A percentile compares a stretch with the other conserved stretches of the same genome.
Evolutionary conservation across 2,329 filamentous ascomycete species (phyloP).

Genomic region (Trichophyton benhamiae): DNA sequence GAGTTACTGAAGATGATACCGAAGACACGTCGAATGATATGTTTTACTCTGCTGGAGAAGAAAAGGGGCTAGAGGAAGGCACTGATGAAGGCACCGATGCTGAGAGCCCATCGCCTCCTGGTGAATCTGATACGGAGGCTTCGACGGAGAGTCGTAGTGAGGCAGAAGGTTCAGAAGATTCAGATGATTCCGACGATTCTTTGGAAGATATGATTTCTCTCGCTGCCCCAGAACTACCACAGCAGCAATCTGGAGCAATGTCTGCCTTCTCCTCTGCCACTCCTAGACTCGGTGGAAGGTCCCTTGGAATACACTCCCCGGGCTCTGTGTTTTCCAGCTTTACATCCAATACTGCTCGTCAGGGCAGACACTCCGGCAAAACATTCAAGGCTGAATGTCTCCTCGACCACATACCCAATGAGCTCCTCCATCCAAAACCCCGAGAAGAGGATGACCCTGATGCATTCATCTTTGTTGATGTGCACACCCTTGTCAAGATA

Average conservation of each 20-base stretch:
- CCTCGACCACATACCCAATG: constrained; percentile 57
- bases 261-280: constrained; percentile 72
- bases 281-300: constrained; percentile 59
- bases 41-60: constrained; percentile 86
- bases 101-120: constrained; percentile 43
- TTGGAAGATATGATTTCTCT: constrained; percentile 90
- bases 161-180: constrained; percentile 74
- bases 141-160: constrained; percentile 50
- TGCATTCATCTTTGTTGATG: constrained; percentile 79
- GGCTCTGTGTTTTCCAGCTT: constrained; percentile 83
- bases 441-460: constrained; percentile 73
- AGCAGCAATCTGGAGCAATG: constrained; percentile 65
- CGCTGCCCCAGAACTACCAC: constrained; percentile 62
- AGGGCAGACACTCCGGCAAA: constrained; percentile 58
- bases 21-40: constrained; percentile 81
- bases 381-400: constrained; percentile 76
- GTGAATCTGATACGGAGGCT: constrained; percentile 48
- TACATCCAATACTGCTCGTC: constrained; percentile 69
- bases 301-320: constrained; percentile 63
- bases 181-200: constrained; percentile 72
- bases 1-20: constrained; percentile 47
- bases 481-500: constrained; percentile 71
- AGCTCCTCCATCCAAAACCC: constrained; percentile 75
- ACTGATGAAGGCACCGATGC: constrained; percentile 39
- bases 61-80: constrained; percentile 39